phyloP scores from a whole-genome alignment of 306 rosid genomes.

The Lathyrus aphaca region DNA sequence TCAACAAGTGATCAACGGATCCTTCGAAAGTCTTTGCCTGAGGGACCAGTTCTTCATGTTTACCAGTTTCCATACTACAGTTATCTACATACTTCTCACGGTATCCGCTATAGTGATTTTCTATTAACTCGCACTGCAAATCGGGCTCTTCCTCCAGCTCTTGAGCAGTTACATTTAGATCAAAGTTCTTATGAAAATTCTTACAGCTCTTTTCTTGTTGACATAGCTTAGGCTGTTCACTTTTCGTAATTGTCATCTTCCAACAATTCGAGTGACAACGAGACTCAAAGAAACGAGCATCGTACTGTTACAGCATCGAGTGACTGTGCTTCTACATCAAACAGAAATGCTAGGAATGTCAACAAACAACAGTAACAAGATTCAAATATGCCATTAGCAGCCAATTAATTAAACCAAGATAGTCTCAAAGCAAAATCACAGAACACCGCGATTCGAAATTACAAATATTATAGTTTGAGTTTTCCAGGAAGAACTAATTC shows the following conservation, averaged over 20 bases:
- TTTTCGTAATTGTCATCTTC: conserved; percentile 33
- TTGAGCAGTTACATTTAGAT: conserved; percentile 38
- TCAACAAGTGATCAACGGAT: conserved; percentile 37
- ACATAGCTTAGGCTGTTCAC: conserved; percentile 11
- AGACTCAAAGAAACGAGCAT: conserved; percentile 17
- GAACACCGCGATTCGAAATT: not conserved
- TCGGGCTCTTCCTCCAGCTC: conserved; percentile 27
- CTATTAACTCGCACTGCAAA: conserved; percentile 19
- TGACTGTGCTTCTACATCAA: conserved; percentile 23
- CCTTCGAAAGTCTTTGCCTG: conserved; percentile 21
- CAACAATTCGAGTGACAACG: not conserved
- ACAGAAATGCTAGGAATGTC: conserved; percentile 2
- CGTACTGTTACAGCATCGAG: conserved; percentile 1
- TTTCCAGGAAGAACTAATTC: not conserved
- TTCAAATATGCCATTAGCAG: not conserved
- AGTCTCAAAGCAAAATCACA: not conserved
- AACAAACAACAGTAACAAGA: not conserved
- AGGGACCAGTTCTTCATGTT: conserved; percentile 15
- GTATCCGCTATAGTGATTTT: conserved; percentile 1
- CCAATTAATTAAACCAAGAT: not conserved
- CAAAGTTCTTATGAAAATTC: conserved; percentile 23
- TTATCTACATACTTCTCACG: not conserved
- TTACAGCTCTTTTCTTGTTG: conserved; percentile 6
- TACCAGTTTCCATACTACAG: conserved; percentile 1
- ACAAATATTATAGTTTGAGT: not conserved